phyloP scores from a whole-genome alignment of 1,139 yeast species.

The Zygosaccharomyces sapae region DNA sequence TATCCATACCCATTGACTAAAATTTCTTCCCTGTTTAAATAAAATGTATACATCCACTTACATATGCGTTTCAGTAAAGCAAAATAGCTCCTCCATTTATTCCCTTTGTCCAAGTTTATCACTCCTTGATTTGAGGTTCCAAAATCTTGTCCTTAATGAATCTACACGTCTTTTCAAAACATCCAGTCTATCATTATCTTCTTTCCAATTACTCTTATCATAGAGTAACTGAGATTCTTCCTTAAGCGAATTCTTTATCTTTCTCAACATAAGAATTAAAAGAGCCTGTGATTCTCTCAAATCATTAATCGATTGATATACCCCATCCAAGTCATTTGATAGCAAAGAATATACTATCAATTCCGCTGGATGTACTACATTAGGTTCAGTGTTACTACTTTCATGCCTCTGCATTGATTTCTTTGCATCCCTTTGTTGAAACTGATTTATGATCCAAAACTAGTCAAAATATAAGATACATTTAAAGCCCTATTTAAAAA shows the following conservation, averaged over 20 bases:
- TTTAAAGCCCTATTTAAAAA: not conserved
- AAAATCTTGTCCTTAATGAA: slow-evolving; percentile 13
- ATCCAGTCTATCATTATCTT: slow-evolving; percentile 8
- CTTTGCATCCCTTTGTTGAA: not conserved
- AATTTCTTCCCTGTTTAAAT: slow-evolving; percentile 26
- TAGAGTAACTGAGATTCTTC: slow-evolving; percentile 23
- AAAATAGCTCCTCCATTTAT: not conserved
- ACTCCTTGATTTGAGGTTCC: slow-evolving; percentile 10
- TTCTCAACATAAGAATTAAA: slow-evolving; percentile 26
- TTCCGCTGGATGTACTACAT: slow-evolving; percentile 33
- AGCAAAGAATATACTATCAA: slow-evolving; percentile 32
- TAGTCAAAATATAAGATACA: not conserved
- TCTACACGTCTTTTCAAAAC: slow-evolving; percentile 16
- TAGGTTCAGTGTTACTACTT: slow-evolving; percentile 5
- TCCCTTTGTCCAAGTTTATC: slow-evolving; percentile 8
- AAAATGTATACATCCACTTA: no score
- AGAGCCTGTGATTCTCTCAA: slow-evolving; percentile 35
- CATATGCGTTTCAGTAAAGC: no score
- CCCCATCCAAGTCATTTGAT: slow-evolving; percentile 33
- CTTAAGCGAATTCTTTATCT: slow-evolving; percentile 24
- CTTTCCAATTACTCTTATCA: slow-evolving; percentile 10
- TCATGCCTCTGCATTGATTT: slow-evolving; percentile 1
- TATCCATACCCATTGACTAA: slow-evolving; percentile 51
- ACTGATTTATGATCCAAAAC: not conserved
- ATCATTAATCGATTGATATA: slow-evolving; percentile 32